phyloP scores from a whole-genome alignment of 768 basidiomycete species.

The Pulveroboletus sp. region DNA sequence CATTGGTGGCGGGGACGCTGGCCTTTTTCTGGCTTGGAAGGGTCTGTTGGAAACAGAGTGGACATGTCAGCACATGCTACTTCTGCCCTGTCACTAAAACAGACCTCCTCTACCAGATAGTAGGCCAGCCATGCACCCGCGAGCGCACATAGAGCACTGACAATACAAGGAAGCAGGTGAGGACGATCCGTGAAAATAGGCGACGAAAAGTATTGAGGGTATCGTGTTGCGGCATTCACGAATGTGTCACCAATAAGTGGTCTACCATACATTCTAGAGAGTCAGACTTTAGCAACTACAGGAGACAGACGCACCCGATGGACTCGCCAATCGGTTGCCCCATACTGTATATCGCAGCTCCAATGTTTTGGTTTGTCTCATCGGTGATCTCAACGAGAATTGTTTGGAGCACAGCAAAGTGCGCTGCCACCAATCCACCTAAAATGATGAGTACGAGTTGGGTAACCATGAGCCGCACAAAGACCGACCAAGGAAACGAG shows the following conservation, averaged over 20 bases:
- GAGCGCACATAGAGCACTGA: constrained; percentile 1
- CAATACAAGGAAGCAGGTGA: constrained; percentile 3
- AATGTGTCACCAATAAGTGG: constrained; percentile 8
- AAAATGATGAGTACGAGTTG: not conserved
- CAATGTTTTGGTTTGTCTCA: too few species aligned
- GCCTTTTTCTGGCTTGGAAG: constrained; percentile 1
- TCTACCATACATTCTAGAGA: not conserved
- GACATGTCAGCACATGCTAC: not conserved
- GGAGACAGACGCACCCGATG: not conserved
- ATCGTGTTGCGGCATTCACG: constrained; percentile 5
- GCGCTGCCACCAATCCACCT: constrained; percentile 14
- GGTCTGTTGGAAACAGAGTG: not conserved
- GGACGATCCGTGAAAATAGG: constrained; percentile 6
- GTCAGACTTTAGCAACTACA: not conserved
- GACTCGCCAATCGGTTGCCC: not conserved
- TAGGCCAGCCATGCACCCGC: not conserved
- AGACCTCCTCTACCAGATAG: constrained; percentile 8
- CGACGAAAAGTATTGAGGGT: constrained; percentile 3
- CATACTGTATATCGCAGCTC: not conserved
- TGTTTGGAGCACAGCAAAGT: too few species aligned
- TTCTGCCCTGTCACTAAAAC: not conserved
- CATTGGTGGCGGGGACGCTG: not conserved
- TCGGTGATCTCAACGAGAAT: too few species aligned
- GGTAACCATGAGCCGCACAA: not conserved
- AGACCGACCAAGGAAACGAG: constrained; percentile 4